These are phyloP conservation scores for Tieghemostelium lacteum DNA, from an alignment of 78 protist species.

Conservation along the genomic window DNA sequence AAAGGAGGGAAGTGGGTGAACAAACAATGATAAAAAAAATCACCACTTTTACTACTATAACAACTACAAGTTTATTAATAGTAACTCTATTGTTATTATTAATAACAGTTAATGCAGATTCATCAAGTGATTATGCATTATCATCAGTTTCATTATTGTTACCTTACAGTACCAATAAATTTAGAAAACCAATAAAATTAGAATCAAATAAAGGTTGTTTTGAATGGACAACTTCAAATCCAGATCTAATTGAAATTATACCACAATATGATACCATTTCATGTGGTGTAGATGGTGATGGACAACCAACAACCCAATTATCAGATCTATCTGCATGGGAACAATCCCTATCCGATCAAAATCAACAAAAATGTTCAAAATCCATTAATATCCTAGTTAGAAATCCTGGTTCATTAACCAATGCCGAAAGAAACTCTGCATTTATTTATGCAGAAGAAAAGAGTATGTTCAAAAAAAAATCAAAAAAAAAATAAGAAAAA, in stretches of 20 bases:
- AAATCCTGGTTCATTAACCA: slow-evolving; percentile 1
- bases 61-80: background rate
- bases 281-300: background rate
- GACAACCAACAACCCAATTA: background rate
- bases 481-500: no score
- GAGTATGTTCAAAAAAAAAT: background rate
- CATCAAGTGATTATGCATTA: slow-evolving; percentile 14
- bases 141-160: slow-evolving; percentile 51
- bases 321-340: slow-evolving; percentile 11
- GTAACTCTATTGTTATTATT: background rate
- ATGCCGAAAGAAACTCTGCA: slow-evolving; percentile 42
- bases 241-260: slow-evolving; percentile 43
- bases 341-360: background rate
- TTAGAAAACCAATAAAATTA: slow-evolving; percentile 32
- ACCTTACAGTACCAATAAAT: slow-evolving; percentile 65
- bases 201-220: slow-evolving; percentile 75
- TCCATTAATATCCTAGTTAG: slow-evolving; percentile 22
- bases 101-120: background rate
- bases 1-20: no score
- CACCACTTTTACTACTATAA: background rate
- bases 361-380: slow-evolving; percentile 31
- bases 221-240: slow-evolving; percentile 69
- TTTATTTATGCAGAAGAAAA: slow-evolving; percentile 72
- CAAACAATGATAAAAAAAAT: background rate
- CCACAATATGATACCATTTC: slow-evolving; percentile 3